Conservation (phyloP, 2,329 filamentous ascomycete genomes). For the Onygena corvina region DNA sequence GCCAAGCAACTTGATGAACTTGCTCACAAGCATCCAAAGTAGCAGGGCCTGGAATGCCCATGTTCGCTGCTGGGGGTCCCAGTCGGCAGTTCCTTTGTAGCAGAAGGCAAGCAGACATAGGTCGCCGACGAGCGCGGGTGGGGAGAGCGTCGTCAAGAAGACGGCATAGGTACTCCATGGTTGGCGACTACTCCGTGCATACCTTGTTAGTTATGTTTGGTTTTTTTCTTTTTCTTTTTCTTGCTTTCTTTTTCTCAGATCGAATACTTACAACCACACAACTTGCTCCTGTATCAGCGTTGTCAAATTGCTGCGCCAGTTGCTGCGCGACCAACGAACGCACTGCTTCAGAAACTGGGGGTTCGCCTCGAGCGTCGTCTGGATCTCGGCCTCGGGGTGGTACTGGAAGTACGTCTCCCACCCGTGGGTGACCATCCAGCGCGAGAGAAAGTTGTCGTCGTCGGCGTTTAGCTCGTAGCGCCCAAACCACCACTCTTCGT, state of each 20-base stretch:
- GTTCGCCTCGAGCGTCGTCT: constrained; percentile 85
- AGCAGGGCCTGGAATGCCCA: constrained; percentile 51
- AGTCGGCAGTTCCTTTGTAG: constrained; percentile 54
- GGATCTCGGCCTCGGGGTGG: constrained; percentile 76
- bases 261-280: constrained; percentile 66
- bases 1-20: constrained; percentile 79
- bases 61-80: constrained; percentile 43
- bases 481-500: constrained; percentile 68
- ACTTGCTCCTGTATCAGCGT: constrained; percentile 73
- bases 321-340: constrained; percentile 87
- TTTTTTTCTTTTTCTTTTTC: neutral
- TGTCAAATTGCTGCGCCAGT: constrained; percentile 93
- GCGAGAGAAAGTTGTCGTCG: constrained; percentile 95
- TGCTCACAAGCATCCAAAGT: constrained; percentile 73
- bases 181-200: constrained; percentile 54
- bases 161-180: constrained; percentile 89
- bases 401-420: constrained; percentile 97
- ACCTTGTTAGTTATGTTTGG: neutral
- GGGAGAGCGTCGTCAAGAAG: constrained; percentile 83
- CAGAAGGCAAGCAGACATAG: constrained; percentile 57
- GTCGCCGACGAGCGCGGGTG: constrained; percentile 70
- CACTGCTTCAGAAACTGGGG: constrained; percentile 86
- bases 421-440: constrained; percentile 82
- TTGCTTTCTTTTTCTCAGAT: neutral
- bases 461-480: constrained; percentile 87